Evolutionary conservation across 1,284 basidiomycete genomes (phyloP), one percentile per base, ranked within the genome.

Genomic region (Ceratobasidium sp.): DNA sequence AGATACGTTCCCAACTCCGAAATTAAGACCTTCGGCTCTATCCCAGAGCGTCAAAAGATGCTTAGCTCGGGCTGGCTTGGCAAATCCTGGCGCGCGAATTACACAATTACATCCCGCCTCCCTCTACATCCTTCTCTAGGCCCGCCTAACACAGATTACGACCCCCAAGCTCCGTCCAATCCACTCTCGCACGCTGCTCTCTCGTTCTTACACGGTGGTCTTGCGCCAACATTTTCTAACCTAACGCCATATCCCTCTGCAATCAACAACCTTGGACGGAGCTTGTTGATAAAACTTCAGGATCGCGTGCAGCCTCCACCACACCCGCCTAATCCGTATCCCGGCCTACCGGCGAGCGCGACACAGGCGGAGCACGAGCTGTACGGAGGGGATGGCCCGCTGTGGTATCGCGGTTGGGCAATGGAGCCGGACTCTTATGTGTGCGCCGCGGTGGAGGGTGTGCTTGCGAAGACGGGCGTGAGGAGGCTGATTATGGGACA

Each of bases 321-420:
- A 0, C 90, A 94, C 80, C 95, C 95, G 2, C 95, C 95, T 0
- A 84, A 90, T 77, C 88, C 90, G 3, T 95, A 96, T 79, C 89
- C 90, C 1, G 93, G 92, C 14, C 81, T 97, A 17, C 96, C 96
- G 1, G 77, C 80, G 1, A 85, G 88, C 50, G 85, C 92, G 2
- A 92, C 91, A 0, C 77, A 78, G 0, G 90, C 90, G 69, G 96
- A 98, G 82, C 80, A 84, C 6, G 86, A 88, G 57, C 81, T 98
- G 57, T 97, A 96, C 80, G 87, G 85, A 17, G 82, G 86, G 0
- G 90, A 95, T 67, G 96, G 96, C 0, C 94, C 93, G 24, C 82
- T 95, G 65, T 98, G 96, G 96, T 96, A 95, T 82, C 88, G 96
- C 31, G 95, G 95, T 0, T 96, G 93, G 92, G 94, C 94, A 15